Evolutionary conservation across 148 eudicot species (phyloP), one percentile per base, ranked within the genome.

Genomic region (Spergularia marina): DNA sequence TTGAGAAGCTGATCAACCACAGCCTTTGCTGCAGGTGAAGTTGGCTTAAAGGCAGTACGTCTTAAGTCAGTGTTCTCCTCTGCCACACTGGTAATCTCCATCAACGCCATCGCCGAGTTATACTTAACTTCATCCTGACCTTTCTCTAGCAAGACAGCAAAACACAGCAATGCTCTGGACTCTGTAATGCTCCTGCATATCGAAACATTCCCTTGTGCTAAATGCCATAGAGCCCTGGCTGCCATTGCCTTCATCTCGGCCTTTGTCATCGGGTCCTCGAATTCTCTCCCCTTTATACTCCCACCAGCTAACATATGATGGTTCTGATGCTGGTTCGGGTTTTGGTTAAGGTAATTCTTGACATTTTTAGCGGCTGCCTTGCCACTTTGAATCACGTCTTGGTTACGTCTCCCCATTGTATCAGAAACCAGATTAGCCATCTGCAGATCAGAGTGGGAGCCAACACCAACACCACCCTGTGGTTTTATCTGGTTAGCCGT

Each of bases 221-320:
- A 84, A 58, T 87, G 74, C 88, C 97, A 82, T 0, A 93, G 80
- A 10, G 98, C 94, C 56, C 94, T 73, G 0, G 97, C 91, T 0
- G 97, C 84, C 98, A 91, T 88, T 4, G 91, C 88, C 72, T 93
- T 93, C 98, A 93, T 93, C 54, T 91, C 85, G 0, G 94, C 88
- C 77, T 93, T 91, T 1, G 89, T 87, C 5, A 23, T 67, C 0
- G 92, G 89, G 56, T 91, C 94, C 62, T 91, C 98, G 9, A 47
- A 81, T 61, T 91, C 97, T 54, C 90, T 76, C 4, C 85, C 90
- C 75, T 88, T 93, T 5, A 88, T 83, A 73, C 95, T 90, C 4
- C 80, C 77, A 15, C 94, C 98, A 0, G 77, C 70, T 51, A 87
- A 76, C 0, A 78, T 80, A 55, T 86, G 87, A 5, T 77, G 68